Base-by-base conservation (phyloP, 768 basidiomycete species). In the Trametes coccinea region DNA sequence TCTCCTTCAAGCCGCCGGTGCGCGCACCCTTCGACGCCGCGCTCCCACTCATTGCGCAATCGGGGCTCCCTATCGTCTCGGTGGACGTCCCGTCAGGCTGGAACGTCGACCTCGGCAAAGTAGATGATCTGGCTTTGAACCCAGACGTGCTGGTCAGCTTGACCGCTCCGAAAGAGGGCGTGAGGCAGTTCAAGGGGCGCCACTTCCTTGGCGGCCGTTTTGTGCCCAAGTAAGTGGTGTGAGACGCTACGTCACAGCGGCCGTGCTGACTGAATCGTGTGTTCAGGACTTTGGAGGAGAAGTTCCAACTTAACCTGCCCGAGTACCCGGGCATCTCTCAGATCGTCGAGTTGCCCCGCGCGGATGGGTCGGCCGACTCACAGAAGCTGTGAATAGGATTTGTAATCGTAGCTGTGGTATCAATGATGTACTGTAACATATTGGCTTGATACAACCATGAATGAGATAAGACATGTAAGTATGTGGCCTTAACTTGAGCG, bases 1-100 rank as follows among this genome's bases (percentile, higher is more conserved):
- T 99, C 78, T 98, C 95, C 1, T 99, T 98, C 84, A 81, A 89
- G 60, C 89, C 90, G 0, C 95, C 97, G 39, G 82, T 95, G 5
- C 89, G 97, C 10, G 75, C 88, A 7, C 97, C 97, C 0, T 99
- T 98, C 75, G 87, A 93, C 67, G 70, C 76, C 0, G 88, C 88
- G 41, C 81, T 99, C 1, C 79, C 82, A 7, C 78, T 92, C 6
- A 76, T 97, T 46, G 77, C 82, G 1, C 70, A 79, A 14, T 86
- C 88, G 4, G 73, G 79, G 6, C 78, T 92, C 13, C 95, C 97
- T 0, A 90, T 98, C 69, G 84, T 99, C 30, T 93, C 91, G 2
- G 90, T 99, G 3, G 97, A 99, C 74, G 94, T 99, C 50, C 97
- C 97, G 0, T 93, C 90, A 1, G 97, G 95, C 7, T 99, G 97